Evolutionary conservation across 1,139 yeast genomes (phyloP), one percentile per base, ranked within the genome.

Genomic region (Candida sp.): DNA sequence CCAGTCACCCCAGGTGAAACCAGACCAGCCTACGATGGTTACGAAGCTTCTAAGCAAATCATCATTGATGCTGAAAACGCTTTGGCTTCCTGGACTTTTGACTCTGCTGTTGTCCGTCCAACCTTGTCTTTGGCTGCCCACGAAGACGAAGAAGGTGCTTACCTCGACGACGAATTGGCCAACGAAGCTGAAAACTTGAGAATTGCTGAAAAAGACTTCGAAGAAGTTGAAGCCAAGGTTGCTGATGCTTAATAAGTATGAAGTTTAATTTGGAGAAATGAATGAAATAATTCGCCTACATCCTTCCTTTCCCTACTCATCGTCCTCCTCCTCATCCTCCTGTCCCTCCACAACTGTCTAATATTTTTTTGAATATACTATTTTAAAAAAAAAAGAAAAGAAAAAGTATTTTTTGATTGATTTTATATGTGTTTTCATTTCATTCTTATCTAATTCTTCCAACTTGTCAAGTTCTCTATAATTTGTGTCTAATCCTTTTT

Each of bases 1-100:
- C 96, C 98, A 57, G 98, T 94, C 60, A 93, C 98, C 59, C 99
- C 99, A 59, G 99, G 99, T 79, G 99, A 94, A 81, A 90, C 97
- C 56, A 91, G 98, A 80, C 96, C 97, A 42, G 96, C 97, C 56
- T 94, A 94, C 74, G 98, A 94, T 68, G 98, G 99, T 62, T 93
- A 92, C 75, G 98, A 94, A 71, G 97, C 97, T 52, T 90, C 98
- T 54, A 93, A 93, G 83, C 98, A 94, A 81, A 92, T 94, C 75
- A 91, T 94, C 66, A 89, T 92, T 68, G 99, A 94, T 73, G 96
- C 97, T 62, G 99, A 94, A 80, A 89, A 87, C 63, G 97, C 98
- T 54, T 84, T 94, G 70, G 94, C 96, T 62, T 85, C 92, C 60
- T 94, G 98, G 99, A 94, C 98, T 62, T 82, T 92, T 67, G 98